Evolutionary conservation across 139 green algal species (phyloP).

Genomic region (Tetradesmus obliquus): DNA sequence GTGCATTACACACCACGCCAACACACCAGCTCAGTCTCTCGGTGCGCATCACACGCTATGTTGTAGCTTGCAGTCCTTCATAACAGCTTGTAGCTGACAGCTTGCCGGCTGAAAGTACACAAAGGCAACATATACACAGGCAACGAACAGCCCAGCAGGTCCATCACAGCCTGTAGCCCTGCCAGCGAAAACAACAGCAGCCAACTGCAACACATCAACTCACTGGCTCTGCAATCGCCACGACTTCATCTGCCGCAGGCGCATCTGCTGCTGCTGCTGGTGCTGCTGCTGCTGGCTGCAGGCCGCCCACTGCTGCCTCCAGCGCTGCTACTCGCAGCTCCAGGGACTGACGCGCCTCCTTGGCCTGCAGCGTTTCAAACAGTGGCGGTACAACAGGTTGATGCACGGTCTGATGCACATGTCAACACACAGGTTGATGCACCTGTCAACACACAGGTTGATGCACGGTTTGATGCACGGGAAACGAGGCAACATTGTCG

Average conservation of each 20-base stretch:
- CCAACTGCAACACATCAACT: not conserved
- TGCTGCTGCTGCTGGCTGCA: slow-evolving; percentile 29
- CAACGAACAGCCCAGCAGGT: not conserved
- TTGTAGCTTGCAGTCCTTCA: too few relatives aligned
- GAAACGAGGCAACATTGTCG: too few relatives aligned
- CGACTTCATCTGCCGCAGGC: not conserved
- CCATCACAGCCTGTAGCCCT: not conserved
- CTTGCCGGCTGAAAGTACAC: too few relatives aligned
- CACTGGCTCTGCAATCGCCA: not conserved
- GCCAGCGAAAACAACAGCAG: not conserved
- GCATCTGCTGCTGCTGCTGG: not conserved
- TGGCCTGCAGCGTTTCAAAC: slow-evolving; percentile 5
- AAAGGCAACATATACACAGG: not conserved
- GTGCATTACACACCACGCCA: too few relatives aligned
- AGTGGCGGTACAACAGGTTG: too few relatives aligned
- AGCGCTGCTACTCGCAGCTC: slow-evolving; percentile 38
- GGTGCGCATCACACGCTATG: too few relatives aligned
- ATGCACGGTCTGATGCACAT: not conserved
- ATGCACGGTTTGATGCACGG: too few relatives aligned
- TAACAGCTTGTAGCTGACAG: too few relatives aligned
- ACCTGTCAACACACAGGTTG: too few relatives aligned
- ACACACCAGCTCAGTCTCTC: too few relatives aligned
- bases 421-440: too few relatives aligned
- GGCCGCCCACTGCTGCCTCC: slow-evolving; percentile 14
- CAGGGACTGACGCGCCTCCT: slow-evolving; percentile 17